Evolutionary conservation across 768 basidiomycete genomes (phyloP), one percentile per base, ranked within the genome.

Genomic region (Boletus rex-veris): DNA sequence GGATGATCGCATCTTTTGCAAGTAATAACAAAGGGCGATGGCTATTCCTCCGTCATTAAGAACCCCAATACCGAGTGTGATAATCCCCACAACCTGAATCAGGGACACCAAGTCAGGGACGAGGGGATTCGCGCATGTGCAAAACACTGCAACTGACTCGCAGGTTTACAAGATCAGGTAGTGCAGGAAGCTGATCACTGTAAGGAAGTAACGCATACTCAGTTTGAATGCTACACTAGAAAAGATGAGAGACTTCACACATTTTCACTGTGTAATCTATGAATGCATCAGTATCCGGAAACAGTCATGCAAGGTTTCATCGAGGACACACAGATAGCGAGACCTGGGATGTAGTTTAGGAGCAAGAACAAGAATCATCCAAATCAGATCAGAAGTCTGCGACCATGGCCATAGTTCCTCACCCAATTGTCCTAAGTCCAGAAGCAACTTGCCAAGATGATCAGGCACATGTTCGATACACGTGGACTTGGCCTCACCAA

Each of bases 391-490:
- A 26, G 28, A 24, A 9, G 46, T 26, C 7, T 14, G 33, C 21
- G 50, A 35, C 31, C 12, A 45, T 35, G 24, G 44, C 45, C 6
- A 50, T 7, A 9, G 33, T 3, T n/a, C 52, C 75, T 45, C 57
- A 79, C 81, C 77, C 12, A 86, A 61, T 68, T 85, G 81, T 2
- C 74, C 77, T 12, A 80, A 64, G 6, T 75, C 73, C 40, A 84
- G 62, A 3, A 78, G 19, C 7, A 80, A n/a, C 83, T 85, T 57
- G 39, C 7, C 48, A 53, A 9, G 42, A n/a, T n/a, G 28, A 36
- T 53, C 48, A 50, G 45, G 50, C 30, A 38, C 21, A 24, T 12
- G 42, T 26, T 26, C 15, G 8, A 45, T 18, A 41, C 42, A 3
- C 11, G 7, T 39, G 48, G 16, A 9, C 26, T 4, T n/a, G 11